These are phyloP conservation scores for Botrytis sinoallii DNA, from an alignment of 2,329 filamentous ascomycete genomes.

Conservation along the genomic window DNA sequence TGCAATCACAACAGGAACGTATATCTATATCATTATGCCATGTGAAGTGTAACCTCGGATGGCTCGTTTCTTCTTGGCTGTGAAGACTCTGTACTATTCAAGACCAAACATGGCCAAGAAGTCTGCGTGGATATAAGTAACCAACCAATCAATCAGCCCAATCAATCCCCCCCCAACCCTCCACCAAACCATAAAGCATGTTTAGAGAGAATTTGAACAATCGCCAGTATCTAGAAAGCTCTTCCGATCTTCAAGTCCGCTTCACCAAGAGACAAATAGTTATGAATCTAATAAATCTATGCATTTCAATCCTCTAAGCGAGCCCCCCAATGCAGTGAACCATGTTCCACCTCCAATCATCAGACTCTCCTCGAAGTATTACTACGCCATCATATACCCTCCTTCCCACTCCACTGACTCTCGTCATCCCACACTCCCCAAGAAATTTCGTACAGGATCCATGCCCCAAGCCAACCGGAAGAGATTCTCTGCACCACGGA, in stretches of 20 bases:
- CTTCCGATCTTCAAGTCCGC: background rate
- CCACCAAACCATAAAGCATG: background rate
- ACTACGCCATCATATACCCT: background rate
- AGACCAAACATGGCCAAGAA: background rate
- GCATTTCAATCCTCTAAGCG: background rate
- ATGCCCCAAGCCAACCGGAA: background rate
- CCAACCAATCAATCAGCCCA: background rate
- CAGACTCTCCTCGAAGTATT: background rate
- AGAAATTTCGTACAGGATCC: background rate
- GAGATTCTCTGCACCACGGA: no score
- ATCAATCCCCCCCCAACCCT: no score
- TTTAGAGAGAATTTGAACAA: background rate
- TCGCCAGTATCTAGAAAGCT: background rate
- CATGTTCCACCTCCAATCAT: background rate
- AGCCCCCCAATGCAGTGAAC: conserved; percentile 3
- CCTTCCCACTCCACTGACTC: background rate
- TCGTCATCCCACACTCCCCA: background rate
- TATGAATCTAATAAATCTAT: background rate
- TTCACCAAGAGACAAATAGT: no score
- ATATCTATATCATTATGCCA: background rate
- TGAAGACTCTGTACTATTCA: background rate
- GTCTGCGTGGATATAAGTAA: background rate
- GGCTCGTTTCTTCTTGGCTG: background rate
- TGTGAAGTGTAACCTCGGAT: background rate
- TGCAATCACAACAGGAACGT: background rate